Percentiles rank a stretch among this genome's conserved stretches.
These are phyloP conservation scores for Saccharomycopsis fodiens DNA, from an alignment of 805 yeast genomes.

Conservation along the genomic window DNA sequence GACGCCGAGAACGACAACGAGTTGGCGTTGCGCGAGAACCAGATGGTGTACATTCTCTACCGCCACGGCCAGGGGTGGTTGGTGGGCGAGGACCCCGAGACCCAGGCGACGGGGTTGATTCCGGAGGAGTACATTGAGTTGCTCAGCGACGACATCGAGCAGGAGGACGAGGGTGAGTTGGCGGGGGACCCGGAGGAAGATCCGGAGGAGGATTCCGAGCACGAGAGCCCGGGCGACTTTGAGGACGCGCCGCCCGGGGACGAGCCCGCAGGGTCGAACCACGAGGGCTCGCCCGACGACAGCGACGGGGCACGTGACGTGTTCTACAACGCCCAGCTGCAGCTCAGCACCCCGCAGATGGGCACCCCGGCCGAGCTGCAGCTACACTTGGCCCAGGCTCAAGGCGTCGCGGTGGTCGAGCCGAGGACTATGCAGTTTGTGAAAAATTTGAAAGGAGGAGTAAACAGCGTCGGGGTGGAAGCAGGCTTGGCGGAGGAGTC, in stretches of 20 bases:
- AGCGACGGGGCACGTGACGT: slow-evolving; percentile 6
- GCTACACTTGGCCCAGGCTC: slow-evolving; percentile 4
- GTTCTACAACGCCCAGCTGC: slow-evolving; percentile 14
- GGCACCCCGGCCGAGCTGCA: too few species aligned
- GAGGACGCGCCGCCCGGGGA: slow-evolving; percentile 23
- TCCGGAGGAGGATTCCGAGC: slow-evolving; percentile 5
- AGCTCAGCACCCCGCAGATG: slow-evolving; percentile 2
- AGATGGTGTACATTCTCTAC: slow-evolving; percentile 75
- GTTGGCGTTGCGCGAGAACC: slow-evolving; percentile 69
- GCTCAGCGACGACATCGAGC: slow-evolving; percentile 27
- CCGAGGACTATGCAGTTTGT: slow-evolving; percentile 21
- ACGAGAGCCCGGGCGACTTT: slow-evolving; percentile 26
- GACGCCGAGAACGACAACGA: slow-evolving; percentile 94
- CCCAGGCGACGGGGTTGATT: slow-evolving; percentile 83
- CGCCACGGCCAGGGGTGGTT: slow-evolving; percentile 99
- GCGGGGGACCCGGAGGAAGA: slow-evolving; percentile 30
- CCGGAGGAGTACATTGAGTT: slow-evolving; percentile 89
- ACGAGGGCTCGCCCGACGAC: slow-evolving; percentile 21
- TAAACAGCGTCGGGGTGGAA: too few species aligned
- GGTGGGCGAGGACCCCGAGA: slow-evolving; percentile 69
- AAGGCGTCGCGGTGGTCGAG: slow-evolving; percentile 4
- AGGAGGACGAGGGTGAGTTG: slow-evolving; percentile 25
- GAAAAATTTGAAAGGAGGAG: too few species aligned
- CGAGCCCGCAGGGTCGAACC: slow-evolving; percentile 22
- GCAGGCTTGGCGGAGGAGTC: too few species aligned